These are phyloP conservation scores for Cicer judaicum DNA, from an alignment of 306 rosid species.

Conservation along the genomic window DNA sequence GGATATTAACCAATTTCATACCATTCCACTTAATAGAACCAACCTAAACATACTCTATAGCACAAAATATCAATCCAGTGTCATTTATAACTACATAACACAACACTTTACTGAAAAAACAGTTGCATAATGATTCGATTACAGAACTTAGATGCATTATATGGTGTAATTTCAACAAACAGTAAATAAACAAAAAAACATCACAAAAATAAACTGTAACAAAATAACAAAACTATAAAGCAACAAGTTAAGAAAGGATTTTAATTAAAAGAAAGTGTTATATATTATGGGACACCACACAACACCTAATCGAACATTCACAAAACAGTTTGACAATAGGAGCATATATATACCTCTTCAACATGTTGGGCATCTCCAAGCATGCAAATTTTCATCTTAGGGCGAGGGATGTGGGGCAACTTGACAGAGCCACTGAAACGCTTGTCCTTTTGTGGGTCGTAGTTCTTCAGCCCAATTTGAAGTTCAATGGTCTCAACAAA, in stretches of 20 bases:
- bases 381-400: constrained; percentile 68
- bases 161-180: background rate
- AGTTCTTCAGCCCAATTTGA: constrained; percentile 43
- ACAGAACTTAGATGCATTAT: background rate
- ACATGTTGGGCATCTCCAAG: constrained; percentile 49
- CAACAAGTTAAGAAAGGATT: background rate
- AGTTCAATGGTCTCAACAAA: constrained; percentile 45
- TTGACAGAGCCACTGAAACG: constrained; percentile 86
- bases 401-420: constrained; percentile 87
- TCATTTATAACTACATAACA: no score
- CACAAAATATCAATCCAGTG: no score
- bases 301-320: background rate
- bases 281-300: no score
- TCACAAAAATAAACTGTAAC: background rate
- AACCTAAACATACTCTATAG: no score
- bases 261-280: background rate
- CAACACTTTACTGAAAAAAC: no score
- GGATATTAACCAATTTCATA: no score
- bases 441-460: constrained; percentile 44
- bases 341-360: constrained; percentile 63
- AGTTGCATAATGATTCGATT: no score
- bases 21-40: no score
- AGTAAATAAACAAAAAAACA: background rate
- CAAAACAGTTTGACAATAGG: background rate
- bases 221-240: background rate